A percentile compares a stretch with the other conserved stretches of the same genome.
phyloP scores from a whole-genome alignment of 768 basidiomycete species.

The Rhizopogon salebrosus region DNA sequence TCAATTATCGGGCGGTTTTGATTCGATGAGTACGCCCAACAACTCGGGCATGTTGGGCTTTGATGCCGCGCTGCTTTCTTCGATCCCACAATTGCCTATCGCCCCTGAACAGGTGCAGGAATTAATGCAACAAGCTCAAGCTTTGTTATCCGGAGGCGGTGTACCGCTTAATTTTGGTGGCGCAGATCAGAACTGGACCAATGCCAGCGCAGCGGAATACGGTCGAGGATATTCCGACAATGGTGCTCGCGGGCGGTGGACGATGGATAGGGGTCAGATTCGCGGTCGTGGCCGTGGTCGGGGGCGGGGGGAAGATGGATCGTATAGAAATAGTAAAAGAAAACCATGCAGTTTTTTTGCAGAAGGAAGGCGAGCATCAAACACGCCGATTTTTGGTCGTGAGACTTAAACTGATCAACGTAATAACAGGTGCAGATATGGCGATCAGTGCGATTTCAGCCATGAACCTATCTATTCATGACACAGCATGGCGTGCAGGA shows the following conservation, averaged over 20 bases:
- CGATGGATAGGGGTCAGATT: conserved; percentile 42
- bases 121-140: conserved; percentile 44
- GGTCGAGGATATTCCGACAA: conserved; percentile 46
- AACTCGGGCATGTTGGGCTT: conserved; percentile 30
- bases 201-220: conserved; percentile 38
- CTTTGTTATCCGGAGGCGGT: conserved; percentile 22
- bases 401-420: conserved; percentile 33
- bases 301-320: conserved; percentile 49
- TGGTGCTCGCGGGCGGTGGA: conserved; percentile 39
- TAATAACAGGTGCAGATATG: conserved; percentile 79
- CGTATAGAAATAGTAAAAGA: conserved; percentile 78
- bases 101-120: conserved; percentile 61
- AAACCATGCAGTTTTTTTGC: conserved; percentile 88
- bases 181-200: conserved; percentile 36
- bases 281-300: conserved; percentile 58
- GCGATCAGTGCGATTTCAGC: conserved; percentile 82
- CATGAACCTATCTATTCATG: conserved; percentile 48
- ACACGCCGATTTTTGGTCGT: conserved; percentile 25
- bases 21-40: conserved; percentile 33
- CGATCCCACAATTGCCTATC: conserved; percentile 39
- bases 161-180: conserved; percentile 30
- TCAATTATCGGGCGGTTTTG: conserved; percentile 48
- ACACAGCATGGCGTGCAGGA: not conserved
- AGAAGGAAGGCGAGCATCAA: conserved; percentile 86
- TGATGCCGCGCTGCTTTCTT: conserved; percentile 37